Conservation (phyloP, 345 rosid genomes). For the Lepidium sativum region DNA sequence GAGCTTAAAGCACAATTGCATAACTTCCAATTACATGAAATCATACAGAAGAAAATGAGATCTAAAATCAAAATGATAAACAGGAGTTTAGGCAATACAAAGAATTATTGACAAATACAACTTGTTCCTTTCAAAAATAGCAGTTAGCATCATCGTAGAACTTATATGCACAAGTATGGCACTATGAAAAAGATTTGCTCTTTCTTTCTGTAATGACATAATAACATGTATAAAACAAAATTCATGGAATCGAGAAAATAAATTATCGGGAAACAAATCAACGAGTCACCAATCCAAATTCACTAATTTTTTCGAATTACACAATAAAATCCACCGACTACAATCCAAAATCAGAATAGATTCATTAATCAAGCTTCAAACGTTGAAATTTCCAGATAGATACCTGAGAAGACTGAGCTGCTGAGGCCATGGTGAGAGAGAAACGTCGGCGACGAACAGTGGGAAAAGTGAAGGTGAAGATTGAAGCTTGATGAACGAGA, state of each 20-base stretch:
- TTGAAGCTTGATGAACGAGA: background rate
- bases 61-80: background rate
- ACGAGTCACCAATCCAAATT: background rate
- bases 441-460: slow-evolving; percentile 7
- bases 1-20: background rate
- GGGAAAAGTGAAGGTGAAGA: slow-evolving; percentile 22
- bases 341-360: background rate
- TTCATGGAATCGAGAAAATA: background rate
- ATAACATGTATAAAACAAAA: background rate
- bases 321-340: background rate
- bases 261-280: too few species aligned
- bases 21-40: background rate
- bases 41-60: background rate
- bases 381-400: background rate
- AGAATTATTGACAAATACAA: background rate
- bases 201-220: background rate
- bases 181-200: background rate
- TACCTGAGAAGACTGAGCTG: slow-evolving; percentile 62
- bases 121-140: too few species aligned
- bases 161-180: background rate
- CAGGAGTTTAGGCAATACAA: background rate
- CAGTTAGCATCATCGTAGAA: too few species aligned
- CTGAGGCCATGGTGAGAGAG: slow-evolving; percentile 55
- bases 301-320: background rate
- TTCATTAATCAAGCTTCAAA: background rate